Evolutionary conservation across 192 early-diverging fungal genomes (phyloP), one percentile per base, ranked within the genome.

Genomic region (Coemansia sp.): DNA sequence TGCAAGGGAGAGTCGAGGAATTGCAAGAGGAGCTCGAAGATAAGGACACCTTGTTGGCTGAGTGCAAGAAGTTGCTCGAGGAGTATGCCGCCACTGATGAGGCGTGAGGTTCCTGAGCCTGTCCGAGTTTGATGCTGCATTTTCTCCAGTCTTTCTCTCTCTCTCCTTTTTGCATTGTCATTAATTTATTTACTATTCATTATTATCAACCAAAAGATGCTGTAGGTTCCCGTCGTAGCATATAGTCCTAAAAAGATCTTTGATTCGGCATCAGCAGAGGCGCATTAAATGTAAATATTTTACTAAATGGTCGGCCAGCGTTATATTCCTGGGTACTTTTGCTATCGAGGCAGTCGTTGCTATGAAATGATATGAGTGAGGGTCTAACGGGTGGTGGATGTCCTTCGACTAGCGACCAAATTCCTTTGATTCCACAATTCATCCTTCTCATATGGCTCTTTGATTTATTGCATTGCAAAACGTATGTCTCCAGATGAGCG

Each of bases 21-120:
- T 42, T 42, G 41, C 11, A 38, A 11, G 19, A 58, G 62, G 79
- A 82, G 32, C 67, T 82, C 41, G 53, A 55, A 19, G 80, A 82
- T 19, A 77, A 77, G 63, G 80, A 77, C 51, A 61, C 65, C 0
- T 62, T 82, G 19, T 65, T 82, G 46, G 71, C 75, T 37, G 80
- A 82, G 36, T 82, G 80, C 66, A 72, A 82, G 38, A 58, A 69
- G 68, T 61, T 74, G 51, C 75, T 82, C 11, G 80, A 82, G 63
- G 75, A 77, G 63, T 82, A 77, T 66, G 80, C 67, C 0, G 64
- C 70, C 29, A 59, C 42, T 11, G 70, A 69, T 50, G 50, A 69
- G 11, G 64, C 25, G 19, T 15, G n/a, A 36, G n/a, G 34, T 17
- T 27, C 14, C 1, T 53, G 17, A 15, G 29, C 51, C 25, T 29